phyloP scores from a whole-genome alignment of 257 asterid species.

The Ballota nigra region DNA sequence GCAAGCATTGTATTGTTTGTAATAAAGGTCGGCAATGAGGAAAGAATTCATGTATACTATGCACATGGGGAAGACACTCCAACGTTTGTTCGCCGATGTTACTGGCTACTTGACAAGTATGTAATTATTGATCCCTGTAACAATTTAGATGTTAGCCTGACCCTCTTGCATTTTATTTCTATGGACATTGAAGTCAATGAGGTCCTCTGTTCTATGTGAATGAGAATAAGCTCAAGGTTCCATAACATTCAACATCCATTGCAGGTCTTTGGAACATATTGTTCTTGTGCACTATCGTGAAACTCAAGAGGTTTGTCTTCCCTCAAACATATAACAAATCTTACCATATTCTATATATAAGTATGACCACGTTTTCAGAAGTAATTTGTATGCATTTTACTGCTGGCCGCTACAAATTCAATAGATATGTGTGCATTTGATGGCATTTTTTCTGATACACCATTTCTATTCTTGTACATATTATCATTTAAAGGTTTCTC shows the following conservation, averaged over 20 bases:
- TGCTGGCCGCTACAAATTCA: neutral
- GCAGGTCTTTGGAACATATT: constrained; percentile 87
- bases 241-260: constrained; percentile 24
- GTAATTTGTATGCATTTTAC: neutral
- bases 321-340: constrained; percentile 3
- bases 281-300: constrained; percentile 99
- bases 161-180: constrained; percentile 17
- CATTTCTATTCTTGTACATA: neutral
- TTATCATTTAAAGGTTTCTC: neutral
- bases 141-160: constrained; percentile 1
- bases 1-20: constrained; percentile 26
- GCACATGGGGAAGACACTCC: constrained; percentile 93
- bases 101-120: constrained; percentile 98
- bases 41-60: constrained; percentile 96
- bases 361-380: neutral
- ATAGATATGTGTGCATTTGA: neutral
- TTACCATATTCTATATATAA: neutral
- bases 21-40: constrained; percentile 86
- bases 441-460: neutral
- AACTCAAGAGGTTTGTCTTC: constrained; percentile 85
- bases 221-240: constrained; percentile 11
- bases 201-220: constrained; percentile 17
- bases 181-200: constrained; percentile 14
- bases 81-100: constrained; percentile 97
- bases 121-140: constrained; percentile 27